These are phyloP conservation scores for Amanita fuliginea DNA, from an alignment of 768 basidiomycete species.

Conservation along the genomic window DNA sequence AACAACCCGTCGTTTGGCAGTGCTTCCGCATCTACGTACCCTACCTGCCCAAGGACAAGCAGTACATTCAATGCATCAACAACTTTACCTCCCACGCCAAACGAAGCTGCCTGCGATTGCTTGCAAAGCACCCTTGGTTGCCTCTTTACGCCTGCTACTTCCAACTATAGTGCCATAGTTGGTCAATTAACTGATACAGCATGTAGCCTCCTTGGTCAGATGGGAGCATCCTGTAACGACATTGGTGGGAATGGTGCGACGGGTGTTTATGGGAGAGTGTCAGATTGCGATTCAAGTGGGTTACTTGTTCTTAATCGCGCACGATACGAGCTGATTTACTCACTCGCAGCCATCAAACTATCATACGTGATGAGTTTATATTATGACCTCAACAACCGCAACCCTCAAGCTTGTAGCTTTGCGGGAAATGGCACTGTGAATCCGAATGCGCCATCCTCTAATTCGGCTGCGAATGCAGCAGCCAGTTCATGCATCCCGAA, in stretches of 20 bases:
- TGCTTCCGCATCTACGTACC: slow-evolving; percentile 37
- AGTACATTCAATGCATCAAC: slow-evolving; percentile 53
- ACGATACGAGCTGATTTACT: slow-evolving; percentile 4
- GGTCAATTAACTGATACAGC: slow-evolving; percentile 55
- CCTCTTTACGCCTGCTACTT: slow-evolving; percentile 52
- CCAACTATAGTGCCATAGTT: slow-evolving; percentile 47
- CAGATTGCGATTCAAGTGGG: slow-evolving; percentile 74
- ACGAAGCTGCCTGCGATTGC: slow-evolving; percentile 71
- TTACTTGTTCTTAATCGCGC: slow-evolving; percentile 6
- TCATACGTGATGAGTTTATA: slow-evolving; percentile 77
- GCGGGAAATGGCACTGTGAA: slow-evolving; percentile 78
- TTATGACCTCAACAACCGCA: slow-evolving; percentile 52
- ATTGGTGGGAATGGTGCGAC: slow-evolving; percentile 64
- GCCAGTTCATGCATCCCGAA: slow-evolving; percentile 59
- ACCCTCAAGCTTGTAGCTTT: slow-evolving; percentile 64
- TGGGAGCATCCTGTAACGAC: slow-evolving; percentile 50
- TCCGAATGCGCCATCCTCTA: slow-evolving; percentile 33
- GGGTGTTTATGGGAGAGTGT: slow-evolving; percentile 68
- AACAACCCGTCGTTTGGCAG: slow-evolving; percentile 42
- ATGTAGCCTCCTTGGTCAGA: slow-evolving; percentile 64
- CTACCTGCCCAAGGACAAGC: slow-evolving; percentile 54
- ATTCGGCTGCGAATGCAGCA: slow-evolving; percentile 39
- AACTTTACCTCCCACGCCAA: slow-evolving; percentile 76
- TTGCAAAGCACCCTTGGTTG: slow-evolving; percentile 60
- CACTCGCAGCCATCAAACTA: slow-evolving; percentile 52